Percentiles rank a stretch among this genome's conserved stretches.
Evolutionary conservation across 75 land plant genomes (phyloP).

Genomic region (Cryptomeria japonica): DNA sequence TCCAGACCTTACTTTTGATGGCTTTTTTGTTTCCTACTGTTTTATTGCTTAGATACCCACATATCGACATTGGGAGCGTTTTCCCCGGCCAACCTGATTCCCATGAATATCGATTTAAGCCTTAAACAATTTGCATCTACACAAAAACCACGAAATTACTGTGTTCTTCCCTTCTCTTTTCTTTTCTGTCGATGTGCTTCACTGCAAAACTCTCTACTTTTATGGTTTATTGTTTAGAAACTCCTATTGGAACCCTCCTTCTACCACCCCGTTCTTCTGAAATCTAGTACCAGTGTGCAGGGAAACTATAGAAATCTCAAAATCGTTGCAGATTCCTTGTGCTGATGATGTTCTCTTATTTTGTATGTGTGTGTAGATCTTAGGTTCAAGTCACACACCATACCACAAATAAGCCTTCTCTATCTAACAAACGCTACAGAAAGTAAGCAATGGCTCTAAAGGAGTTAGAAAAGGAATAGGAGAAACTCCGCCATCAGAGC

Average conservation of each 20-base stretch:
- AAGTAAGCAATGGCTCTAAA: not conserved
- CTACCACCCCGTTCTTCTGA: not conserved
- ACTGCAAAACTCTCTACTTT: not conserved
- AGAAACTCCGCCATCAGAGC: no score
- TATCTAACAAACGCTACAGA: not conserved
- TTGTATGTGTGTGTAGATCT: no score
- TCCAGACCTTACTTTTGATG: not conserved
- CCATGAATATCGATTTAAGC: not conserved
- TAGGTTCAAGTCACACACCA: not conserved
- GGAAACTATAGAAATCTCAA: not conserved
- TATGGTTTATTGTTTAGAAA: not conserved
- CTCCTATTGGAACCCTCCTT: not conserved
- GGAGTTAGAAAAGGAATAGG: no score
- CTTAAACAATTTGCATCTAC: not conserved
- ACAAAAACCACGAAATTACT: not conserved
- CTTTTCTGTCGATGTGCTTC: not conserved
- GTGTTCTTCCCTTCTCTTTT: not conserved
- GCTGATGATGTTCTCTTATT: no score
- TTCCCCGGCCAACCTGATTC: not conserved
- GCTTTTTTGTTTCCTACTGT: not conserved
- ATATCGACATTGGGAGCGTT: not conserved
- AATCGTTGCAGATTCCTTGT: no score
- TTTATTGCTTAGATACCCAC: not conserved
- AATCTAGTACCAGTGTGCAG: no score
- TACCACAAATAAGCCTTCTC: not conserved